Evolutionary conservation across 106 monocot genomes (phyloP), one percentile per base, ranked within the genome.

Genomic region (Iris macrosiphon): DNA sequence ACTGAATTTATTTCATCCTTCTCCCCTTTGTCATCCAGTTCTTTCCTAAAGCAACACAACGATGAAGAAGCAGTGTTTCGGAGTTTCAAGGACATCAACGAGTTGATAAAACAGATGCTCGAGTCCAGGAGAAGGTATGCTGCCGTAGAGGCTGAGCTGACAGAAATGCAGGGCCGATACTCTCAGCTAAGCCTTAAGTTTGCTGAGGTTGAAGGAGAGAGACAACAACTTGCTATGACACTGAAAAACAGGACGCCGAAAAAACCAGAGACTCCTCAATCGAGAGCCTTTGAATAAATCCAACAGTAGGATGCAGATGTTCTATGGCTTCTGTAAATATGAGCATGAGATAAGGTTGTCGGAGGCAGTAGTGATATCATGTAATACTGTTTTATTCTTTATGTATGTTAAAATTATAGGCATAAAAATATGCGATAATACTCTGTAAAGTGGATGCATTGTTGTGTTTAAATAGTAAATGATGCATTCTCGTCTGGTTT

Each of bases 191-290:
- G 98, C 55, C 57, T 98, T 42, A 77, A 84, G 55, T 87, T 98
- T 62, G 90, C 98, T 1, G 98, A 98, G 75, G 83, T 98, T 1
- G 98, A 98, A 78, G 98, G 91, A 26, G 91, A 98, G 75, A 75
- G 98, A 29, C 91, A 98, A 61, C 91, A 87, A 34, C 87, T 98
- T 12, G 23, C 79, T 40, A 91, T 87, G 98, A 78, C 75, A 27
- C 40, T 91, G 16, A 98, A 98, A 60, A 98, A 69, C 50, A 65
- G 86, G 60, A 45, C 70, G 25, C 77, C 83, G 0, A 74, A 55
- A 63, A 81, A 77, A 74, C 68, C 74, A 57, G 33, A 18, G 23
- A 35, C 21, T 4, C 27, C 14, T n/a, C n/a, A n/a, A n/a, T n/a
- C n/a, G n/a, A n/a, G n/a, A n/a, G n/a, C n/a, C n/a, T n/a, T n/a